Conservation (phyloP, 257 asterid species). For the Fraxinus anomala region DNA sequence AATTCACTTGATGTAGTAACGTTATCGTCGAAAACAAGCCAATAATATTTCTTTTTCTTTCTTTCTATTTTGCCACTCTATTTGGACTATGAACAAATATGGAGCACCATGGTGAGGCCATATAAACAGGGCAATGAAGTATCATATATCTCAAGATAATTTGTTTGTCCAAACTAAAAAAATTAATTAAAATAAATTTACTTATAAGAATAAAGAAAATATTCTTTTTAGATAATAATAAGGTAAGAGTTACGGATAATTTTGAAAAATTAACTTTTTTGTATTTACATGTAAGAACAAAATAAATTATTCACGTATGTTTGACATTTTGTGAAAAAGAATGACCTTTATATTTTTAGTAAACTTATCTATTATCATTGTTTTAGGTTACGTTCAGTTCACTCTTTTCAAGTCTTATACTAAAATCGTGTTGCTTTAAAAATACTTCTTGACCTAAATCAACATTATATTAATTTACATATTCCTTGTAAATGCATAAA, state of each 20-base stretch:
- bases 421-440: neutral
- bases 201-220: neutral
- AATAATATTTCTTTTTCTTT: no score
- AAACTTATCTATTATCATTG: no score
- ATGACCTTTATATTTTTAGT: neutral
- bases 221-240: no score
- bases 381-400: neutral
- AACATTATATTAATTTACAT: neutral
- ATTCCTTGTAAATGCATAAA: neutral
- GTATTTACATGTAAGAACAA: no score
- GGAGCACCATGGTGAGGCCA: neutral
- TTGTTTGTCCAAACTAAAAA: neutral
- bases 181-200: no score
- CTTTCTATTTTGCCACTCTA: neutral
- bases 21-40: neutral
- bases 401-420: neutral
- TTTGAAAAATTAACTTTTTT: neutral
- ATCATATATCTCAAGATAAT: neutral
- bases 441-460: neutral
- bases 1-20: neutral
- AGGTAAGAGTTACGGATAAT: no score
- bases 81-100: neutral
- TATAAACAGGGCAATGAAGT: neutral
- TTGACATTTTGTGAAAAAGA: neutral
- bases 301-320: neutral